Evolutionary conservation across 768 basidiomycete species (phyloP).

Genomic region (Hebeloma cylindrosporum): DNA sequence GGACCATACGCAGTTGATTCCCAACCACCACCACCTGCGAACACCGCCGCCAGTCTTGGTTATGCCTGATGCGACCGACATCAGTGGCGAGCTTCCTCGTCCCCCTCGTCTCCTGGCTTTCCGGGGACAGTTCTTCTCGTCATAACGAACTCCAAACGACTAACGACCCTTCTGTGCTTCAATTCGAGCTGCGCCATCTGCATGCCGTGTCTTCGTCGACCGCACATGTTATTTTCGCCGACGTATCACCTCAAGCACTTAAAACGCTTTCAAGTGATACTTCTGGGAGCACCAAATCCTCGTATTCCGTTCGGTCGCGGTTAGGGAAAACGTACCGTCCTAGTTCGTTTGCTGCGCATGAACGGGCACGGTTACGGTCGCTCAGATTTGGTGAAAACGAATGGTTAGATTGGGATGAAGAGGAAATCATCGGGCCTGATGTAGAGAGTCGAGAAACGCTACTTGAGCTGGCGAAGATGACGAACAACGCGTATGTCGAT

Average conservation of each 20-base stretch:
- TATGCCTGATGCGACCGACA: constrained; percentile 50
- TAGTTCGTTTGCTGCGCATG: constrained; percentile 45
- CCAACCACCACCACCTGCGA: constrained; percentile 4
- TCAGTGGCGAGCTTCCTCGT: constrained; percentile 49
- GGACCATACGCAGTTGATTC: background rate
- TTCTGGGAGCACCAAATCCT: constrained; percentile 19
- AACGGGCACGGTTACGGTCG: constrained; percentile 45
- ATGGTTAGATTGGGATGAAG: constrained; percentile 67
- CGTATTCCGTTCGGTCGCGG: constrained; percentile 40
- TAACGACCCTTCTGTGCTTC: constrained; percentile 23
- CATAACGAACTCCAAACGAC: constrained; percentile 6
- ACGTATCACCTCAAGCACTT: constrained; percentile 28
- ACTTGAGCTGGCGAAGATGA: constrained; percentile 89
- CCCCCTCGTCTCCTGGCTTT: constrained; percentile 37
- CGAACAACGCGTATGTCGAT: constrained; percentile 83
- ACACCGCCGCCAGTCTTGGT: constrained; percentile 13
- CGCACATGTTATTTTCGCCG: constrained; percentile 55
- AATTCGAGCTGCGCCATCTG: constrained; percentile 61
- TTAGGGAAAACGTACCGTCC: constrained; percentile 42
- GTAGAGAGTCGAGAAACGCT: constrained; percentile 74
- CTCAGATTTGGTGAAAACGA: constrained; percentile 46
- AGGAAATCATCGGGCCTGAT: constrained; percentile 73
- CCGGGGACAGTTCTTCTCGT: constrained; percentile 10
- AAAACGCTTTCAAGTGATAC: constrained; percentile 12
- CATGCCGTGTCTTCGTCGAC: constrained; percentile 51